Evolutionary conservation across 495 filamentous ascomycete species (phyloP).

Genomic region (Aspergillus taichungensis): DNA sequence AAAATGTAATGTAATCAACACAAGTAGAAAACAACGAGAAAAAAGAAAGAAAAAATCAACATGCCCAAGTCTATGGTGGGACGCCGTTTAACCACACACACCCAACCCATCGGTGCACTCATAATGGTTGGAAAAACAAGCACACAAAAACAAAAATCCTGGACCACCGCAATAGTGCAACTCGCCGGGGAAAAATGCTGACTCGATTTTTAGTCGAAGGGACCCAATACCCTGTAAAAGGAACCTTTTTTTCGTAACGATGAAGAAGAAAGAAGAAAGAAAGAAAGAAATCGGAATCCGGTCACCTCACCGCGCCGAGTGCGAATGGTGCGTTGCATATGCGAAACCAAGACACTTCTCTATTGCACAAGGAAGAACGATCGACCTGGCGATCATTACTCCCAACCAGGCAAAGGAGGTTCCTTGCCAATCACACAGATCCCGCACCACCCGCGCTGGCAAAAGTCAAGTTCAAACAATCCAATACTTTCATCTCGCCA

Average conservation of each 20-base stretch:
- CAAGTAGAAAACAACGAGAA: slow-evolving; percentile 12
- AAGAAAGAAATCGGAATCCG: slow-evolving; percentile 1
- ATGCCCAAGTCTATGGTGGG: slow-evolving; percentile 43
- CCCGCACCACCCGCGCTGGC: too few relatives aligned
- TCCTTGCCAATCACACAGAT: too few relatives aligned
- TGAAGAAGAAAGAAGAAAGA: slow-evolving; percentile 11
- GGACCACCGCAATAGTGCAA: slow-evolving; percentile 21
- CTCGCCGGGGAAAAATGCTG: slow-evolving; percentile 30
- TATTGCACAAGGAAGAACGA: too few relatives aligned
- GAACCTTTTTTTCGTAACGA: background rate
- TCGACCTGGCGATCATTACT: too few relatives aligned
- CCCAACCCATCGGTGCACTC: slow-evolving; percentile 31
- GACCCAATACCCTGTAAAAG: slow-evolving; percentile 3
- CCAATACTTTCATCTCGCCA: slow-evolving; percentile 3
- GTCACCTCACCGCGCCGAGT: too few relatives aligned
- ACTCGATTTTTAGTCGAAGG: slow-evolving; percentile 16
- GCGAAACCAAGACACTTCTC: too few relatives aligned
- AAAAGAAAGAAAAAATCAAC: slow-evolving; percentile 22
- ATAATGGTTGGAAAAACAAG: slow-evolving; percentile 17
- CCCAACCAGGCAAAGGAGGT: too few relatives aligned
- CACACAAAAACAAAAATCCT: slow-evolving; percentile 18
- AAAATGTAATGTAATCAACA: background rate
- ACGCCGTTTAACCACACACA: slow-evolving; percentile 38
- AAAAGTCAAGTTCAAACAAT: background rate
- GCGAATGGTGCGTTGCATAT: too few relatives aligned